Percentiles rank a stretch among this genome's conserved stretches.
These are phyloP conservation scores for Mycocentrospora acerina DNA, from an alignment of 2,329 filamentous ascomycete genomes.

Conservation along the genomic window DNA sequence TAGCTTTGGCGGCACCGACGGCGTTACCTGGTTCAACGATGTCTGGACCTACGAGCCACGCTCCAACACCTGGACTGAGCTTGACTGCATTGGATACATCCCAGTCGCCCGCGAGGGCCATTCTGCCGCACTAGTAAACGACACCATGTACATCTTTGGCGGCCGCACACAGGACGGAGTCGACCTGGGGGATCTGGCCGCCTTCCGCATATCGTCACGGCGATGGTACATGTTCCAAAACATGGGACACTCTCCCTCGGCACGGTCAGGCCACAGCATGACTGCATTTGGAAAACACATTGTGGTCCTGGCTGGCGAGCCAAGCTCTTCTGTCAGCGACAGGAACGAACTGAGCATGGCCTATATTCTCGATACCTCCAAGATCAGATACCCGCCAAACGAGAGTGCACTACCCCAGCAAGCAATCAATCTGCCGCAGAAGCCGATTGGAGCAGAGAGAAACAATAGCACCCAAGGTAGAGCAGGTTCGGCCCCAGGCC, in stretches of 20 bases:
- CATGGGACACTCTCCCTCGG: conserved; percentile 94
- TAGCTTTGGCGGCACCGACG: conserved; percentile 97
- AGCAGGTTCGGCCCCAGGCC: conserved; percentile 33
- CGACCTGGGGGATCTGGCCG: conserved; percentile 90
- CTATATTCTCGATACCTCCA: conserved; percentile 90
- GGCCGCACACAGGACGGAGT: conserved; percentile 90
- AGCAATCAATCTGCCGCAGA: conserved; percentile 42
- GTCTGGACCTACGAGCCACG: conserved; percentile 94
- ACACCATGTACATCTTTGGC: conserved; percentile 99
- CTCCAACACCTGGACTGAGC: conserved; percentile 78
- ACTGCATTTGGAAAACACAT: conserved; percentile 91
- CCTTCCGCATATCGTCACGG: conserved; percentile 76
- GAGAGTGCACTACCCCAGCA: conserved; percentile 53
- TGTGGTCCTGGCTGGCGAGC: conserved; percentile 89
- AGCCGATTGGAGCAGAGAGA: conserved; percentile 51
- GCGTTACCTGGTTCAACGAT: conserved; percentile 96
- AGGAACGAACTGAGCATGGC: conserved; percentile 83
- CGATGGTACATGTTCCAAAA: conserved; percentile 99
- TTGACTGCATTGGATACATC: conserved; percentile 98
- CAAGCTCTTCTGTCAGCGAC: conserved; percentile 80
- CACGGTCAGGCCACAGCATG: conserved; percentile 96
- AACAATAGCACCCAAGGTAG: conserved; percentile 43
- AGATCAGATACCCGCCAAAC: conserved; percentile 88
- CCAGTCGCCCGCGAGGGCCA: conserved; percentile 92
- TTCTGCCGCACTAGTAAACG: conserved; percentile 87